These are phyloP conservation scores for Cunninghamia lanceolata DNA, from an alignment of 75 land plant genomes.

Conservation along the genomic window DNA sequence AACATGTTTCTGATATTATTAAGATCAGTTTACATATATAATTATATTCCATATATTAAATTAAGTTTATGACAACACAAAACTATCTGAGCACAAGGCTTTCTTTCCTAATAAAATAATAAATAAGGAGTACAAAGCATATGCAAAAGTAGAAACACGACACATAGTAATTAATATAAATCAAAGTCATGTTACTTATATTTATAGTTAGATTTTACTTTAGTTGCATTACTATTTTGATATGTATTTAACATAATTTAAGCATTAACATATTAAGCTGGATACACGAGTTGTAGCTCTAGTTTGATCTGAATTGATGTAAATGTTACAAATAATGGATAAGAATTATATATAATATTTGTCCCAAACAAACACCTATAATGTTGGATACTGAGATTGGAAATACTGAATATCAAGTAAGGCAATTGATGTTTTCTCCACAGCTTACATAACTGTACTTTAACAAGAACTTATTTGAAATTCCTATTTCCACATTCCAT, in stretches of 20 bases:
- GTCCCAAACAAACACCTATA: not conserved
- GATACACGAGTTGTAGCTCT: not conserved
- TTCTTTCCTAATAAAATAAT: not conserved
- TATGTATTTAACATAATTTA: not conserved
- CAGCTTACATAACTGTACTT: not conserved
- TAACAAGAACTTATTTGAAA: not conserved
- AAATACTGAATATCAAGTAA: not conserved
- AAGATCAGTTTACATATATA: not conserved
- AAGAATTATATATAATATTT: not conserved
- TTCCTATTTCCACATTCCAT: not conserved
- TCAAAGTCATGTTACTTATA: not conserved
- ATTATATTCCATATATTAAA: not conserved
- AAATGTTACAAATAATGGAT: not conserved
- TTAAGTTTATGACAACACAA: not conserved
- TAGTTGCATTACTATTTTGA: not conserved
- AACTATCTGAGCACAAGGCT: not conserved
- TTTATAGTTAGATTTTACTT: not conserved
- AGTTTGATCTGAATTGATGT: not conserved
- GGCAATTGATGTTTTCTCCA: not conserved
- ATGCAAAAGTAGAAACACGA: not conserved
- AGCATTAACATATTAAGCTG: not conserved
- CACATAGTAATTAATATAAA: not conserved
- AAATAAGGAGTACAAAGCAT: not conserved
- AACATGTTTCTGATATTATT: not conserved
- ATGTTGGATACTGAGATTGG: not conserved